A percentile compares a stretch with the other conserved stretches of the same genome.
Evolutionary conservation across 257 asterid species (phyloP).

Genomic region (Solanum appendiculatum): DNA sequence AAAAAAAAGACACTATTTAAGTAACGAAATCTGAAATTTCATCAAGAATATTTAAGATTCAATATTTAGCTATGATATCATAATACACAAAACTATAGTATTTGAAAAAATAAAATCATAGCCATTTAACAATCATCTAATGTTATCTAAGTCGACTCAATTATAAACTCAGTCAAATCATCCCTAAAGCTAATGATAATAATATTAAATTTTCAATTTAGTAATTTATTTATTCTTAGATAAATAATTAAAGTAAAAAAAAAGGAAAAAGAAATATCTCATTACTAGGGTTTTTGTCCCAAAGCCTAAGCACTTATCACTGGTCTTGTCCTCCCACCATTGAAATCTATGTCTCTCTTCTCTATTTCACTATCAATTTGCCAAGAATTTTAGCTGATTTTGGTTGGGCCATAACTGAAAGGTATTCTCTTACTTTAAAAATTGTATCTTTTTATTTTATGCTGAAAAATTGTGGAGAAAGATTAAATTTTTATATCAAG

Average conservation of each 20-base stretch:
- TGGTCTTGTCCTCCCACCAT: background rate
- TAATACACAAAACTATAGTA: background rate
- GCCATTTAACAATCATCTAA: background rate
- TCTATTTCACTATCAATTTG: background rate
- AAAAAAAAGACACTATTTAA: background rate
- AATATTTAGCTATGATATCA: background rate
- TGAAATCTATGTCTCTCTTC: background rate
- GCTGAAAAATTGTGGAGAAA: background rate
- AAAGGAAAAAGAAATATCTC: background rate
- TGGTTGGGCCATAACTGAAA: background rate
- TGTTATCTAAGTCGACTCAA: background rate
- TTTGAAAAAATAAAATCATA: background rate
- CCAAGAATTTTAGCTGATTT: background rate
- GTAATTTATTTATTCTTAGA: background rate
- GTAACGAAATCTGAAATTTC: too few relatives aligned
- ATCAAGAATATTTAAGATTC: background rate
- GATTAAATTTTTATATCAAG: background rate
- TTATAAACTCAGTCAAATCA: background rate
- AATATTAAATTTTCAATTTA: background rate
- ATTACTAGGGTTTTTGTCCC: background rate
- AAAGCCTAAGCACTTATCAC: background rate
- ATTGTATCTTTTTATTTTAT: background rate
- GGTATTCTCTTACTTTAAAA: background rate
- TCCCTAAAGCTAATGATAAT: background rate
- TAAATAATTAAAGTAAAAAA: background rate